Conservation (phyloP, 495 filamentous ascomycete genomes). For the Evernia prunastri region DNA sequence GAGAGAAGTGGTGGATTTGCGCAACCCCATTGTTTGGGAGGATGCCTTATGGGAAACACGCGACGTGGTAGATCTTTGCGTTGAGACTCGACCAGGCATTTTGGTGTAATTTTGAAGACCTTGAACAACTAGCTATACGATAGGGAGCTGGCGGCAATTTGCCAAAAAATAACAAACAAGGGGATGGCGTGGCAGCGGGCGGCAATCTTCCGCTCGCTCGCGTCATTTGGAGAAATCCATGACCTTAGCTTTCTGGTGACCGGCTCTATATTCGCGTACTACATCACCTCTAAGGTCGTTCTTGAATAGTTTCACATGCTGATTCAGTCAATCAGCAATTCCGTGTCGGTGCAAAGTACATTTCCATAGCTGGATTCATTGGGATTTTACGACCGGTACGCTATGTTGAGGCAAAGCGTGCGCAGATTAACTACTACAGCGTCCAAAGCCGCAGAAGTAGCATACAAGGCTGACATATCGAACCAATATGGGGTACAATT, state of each 20-base stretch:
- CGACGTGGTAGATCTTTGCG: slow-evolving; percentile 50
- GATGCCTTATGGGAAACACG: slow-evolving; percentile 51
- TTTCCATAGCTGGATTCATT: too few species aligned
- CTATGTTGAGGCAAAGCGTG: slow-evolving; percentile 52
- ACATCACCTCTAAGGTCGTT: neutral
- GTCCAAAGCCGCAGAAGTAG: slow-evolving; percentile 40
- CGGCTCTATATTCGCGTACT: neutral
- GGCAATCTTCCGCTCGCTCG: neutral
- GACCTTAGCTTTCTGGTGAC: too few species aligned
- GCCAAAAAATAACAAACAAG: neutral
- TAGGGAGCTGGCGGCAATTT: neutral
- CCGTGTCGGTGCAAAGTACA: too few species aligned
- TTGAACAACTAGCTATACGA: neutral
- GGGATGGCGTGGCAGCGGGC: slow-evolving; percentile 6
- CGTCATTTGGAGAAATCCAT: too few species aligned
- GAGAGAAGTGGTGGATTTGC: slow-evolving; percentile 49
- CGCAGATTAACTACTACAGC: slow-evolving; percentile 53
- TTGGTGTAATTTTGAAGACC: slow-evolving; percentile 15
- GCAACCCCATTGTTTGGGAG: slow-evolving; percentile 44
- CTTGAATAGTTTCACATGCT: neutral
- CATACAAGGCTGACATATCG: slow-evolving; percentile 41
- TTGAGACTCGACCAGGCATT: slow-evolving; percentile 58
- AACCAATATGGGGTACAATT: slow-evolving; percentile 57
- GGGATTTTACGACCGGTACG: too few species aligned
- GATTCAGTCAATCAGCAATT: too few species aligned